A percentile compares a stretch with the other conserved stretches of the same genome.
Evolutionary conservation across 2,329 filamentous ascomycete genomes (phyloP).

Genomic region (Orbilia ellipsospora): DNA sequence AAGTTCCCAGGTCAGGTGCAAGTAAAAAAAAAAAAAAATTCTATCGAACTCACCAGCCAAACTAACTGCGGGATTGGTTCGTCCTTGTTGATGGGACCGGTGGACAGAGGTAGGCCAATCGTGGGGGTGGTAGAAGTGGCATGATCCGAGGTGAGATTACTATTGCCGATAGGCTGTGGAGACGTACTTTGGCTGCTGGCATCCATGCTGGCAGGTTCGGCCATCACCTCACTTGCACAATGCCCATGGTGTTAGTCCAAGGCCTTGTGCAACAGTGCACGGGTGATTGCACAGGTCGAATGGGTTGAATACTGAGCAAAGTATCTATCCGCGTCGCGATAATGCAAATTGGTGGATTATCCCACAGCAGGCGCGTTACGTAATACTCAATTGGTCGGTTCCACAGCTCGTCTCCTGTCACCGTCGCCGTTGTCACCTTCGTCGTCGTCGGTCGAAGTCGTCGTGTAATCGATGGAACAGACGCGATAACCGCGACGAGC

Average conservation of each 20-base stretch:
- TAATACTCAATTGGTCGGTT: no score
- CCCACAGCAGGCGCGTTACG: no score
- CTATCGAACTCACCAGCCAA: slow-evolving; percentile 42
- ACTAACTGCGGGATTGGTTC: slow-evolving; percentile 48
- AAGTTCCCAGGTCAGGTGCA: background rate
- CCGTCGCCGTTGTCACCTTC: background rate
- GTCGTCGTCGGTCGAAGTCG: background rate
- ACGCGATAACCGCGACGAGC: slow-evolving; percentile 48
- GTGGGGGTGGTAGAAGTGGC: slow-evolving; percentile 33
- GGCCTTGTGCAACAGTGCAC: background rate
- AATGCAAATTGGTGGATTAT: no score
- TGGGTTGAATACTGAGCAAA: background rate
- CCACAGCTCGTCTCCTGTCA: no score
- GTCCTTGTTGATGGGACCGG: slow-evolving; percentile 51
- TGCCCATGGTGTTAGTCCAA: background rate
- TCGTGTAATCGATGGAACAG: slow-evolving; percentile 22
- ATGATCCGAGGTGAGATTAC: slow-evolving; percentile 35
- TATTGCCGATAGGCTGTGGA: slow-evolving; percentile 37
- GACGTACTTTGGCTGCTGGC: slow-evolving; percentile 48
- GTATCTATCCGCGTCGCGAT: background rate
- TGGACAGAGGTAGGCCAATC: slow-evolving; percentile 43
- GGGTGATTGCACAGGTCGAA: background rate
- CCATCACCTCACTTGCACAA: slow-evolving; percentile 20
- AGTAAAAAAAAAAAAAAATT: background rate
- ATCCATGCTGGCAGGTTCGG: slow-evolving; percentile 45